Evolutionary conservation across 768 basidiomycete species (phyloP).

Genomic region (Panaeolus papilionaceus): DNA sequence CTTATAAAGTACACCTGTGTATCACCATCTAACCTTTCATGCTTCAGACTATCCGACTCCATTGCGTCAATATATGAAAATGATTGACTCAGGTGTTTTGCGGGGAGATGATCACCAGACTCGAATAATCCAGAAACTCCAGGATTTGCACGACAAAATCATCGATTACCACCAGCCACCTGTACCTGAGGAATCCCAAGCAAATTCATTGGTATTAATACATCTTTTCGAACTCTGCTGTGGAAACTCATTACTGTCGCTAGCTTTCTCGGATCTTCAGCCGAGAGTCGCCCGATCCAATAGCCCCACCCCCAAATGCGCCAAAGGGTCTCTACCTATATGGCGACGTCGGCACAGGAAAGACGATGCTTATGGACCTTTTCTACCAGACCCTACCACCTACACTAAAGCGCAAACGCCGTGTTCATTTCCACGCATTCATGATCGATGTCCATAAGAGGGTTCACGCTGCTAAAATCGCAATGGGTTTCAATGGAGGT

Average conservation of each 20-base stretch:
- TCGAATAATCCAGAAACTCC: conserved; percentile 81
- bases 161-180: conserved; percentile 72
- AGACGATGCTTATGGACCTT: conserved; percentile 99
- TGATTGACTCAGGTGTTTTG: conserved; percentile 56
- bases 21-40: conserved; percentile 14
- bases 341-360: conserved; percentile 97
- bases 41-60: conserved; percentile 44
- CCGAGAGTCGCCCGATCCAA: conserved; percentile 42
- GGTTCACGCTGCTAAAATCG: conserved; percentile 79
- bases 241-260: conserved; percentile 26
- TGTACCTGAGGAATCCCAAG: conserved; percentile 49
- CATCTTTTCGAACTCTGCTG: conserved; percentile 20
- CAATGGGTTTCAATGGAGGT: conserved; percentile 69
- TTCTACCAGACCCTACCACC: conserved; percentile 86
- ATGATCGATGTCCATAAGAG: conserved; percentile 99
- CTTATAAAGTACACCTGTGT: too few relatives aligned
- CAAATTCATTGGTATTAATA: conserved; percentile 46
- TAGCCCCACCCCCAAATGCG: conserved; percentile 53
- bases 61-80: conserved; percentile 50
- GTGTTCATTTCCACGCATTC: conserved; percentile 98
- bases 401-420: conserved; percentile 71
- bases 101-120: conserved; percentile 85
- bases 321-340: conserved; percentile 95
- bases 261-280: conserved; percentile 57
- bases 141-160: conserved; percentile 79